These are phyloP conservation scores for Arthrobotrys entomopaga DNA, from an alignment of 2,329 filamentous ascomycete genomes.

Conservation along the genomic window DNA sequence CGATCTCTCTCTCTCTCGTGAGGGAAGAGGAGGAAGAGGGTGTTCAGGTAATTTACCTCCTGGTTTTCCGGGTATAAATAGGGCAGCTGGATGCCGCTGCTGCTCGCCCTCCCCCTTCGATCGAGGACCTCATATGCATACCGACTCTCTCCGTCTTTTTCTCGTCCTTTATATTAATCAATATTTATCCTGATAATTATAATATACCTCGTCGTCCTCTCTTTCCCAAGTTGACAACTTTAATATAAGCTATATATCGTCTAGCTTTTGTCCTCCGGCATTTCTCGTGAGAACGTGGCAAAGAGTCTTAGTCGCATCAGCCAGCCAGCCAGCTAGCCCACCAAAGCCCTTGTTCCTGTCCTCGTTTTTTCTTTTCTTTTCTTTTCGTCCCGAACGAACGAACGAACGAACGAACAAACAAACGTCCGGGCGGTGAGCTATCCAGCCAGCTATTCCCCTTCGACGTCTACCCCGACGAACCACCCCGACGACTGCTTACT, in stretches of 20 bases:
- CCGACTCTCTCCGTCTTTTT: slow-evolving; percentile 14
- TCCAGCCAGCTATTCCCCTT: not conserved
- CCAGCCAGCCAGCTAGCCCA: not conserved
- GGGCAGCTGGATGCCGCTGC: slow-evolving; percentile 42
- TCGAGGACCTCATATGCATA: not conserved
- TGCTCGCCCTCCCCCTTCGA: not conserved
- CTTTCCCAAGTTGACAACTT: too few relatives aligned
- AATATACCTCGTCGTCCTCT: too few relatives aligned
- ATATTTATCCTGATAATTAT: not conserved
- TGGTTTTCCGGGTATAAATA: slow-evolving; percentile 52
- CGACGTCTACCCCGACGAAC: too few relatives aligned
- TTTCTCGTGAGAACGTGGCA: too few relatives aligned
- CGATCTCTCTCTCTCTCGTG: slow-evolving; percentile 4
- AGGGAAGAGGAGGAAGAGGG: slow-evolving; percentile 22
- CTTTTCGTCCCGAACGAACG: not conserved
- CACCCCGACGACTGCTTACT: too few relatives aligned
- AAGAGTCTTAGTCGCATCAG: not conserved
- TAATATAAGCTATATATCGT: too few relatives aligned
- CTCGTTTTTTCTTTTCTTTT: too few relatives aligned
- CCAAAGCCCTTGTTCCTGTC: not conserved
- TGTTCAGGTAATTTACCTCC: slow-evolving; percentile 36
- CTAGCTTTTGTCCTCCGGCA: too few relatives aligned
- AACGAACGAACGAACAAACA: slow-evolving; percentile 1
- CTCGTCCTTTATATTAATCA: not conserved
- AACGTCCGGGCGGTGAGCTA: not conserved